Evolutionary conservation across 495 filamentous ascomycete genomes (phyloP), one percentile per base, ranked within the genome.

Genomic region (Astrocystis sublimbata): DNA sequence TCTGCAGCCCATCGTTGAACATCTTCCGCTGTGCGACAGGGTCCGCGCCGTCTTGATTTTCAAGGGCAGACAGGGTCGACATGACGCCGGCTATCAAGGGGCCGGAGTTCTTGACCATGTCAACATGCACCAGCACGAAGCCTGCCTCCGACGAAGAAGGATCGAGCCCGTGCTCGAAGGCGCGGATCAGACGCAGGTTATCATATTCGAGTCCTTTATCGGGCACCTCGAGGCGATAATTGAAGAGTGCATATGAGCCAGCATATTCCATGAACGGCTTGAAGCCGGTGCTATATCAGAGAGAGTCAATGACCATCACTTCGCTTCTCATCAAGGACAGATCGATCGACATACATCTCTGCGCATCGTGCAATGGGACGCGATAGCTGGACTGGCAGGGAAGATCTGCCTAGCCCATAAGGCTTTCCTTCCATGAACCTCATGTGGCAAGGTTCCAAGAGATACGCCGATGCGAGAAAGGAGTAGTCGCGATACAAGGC

Each of bases 231-330:
- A 94, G 80, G 23, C 83, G 83, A 73, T 94, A 96, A 79, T 97
- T 97, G 84, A 88, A 96, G 47, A 96, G 85, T 45, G 91, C 89
- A 75, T 96, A 96, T 2, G 89, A 89, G 23, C 91, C 92, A 12
- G 92, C 92, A 74, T 96, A 96, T 67, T 93, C 92, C 91, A 97
- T 93, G 81, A 96, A 97, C 6, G 92, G 91, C 70, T 89, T 89
- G 76, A 90, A 91, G 19, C 83, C 85, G 61, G 81, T 81, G 23
- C 83, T 87, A 60, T 49, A 7, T 33, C 41, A 40, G 31, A 40
- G 31, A 30, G 1, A 38, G 47, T 50, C 8, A 43, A 45, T 26
- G 13, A 42, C 9, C 15, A 13, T 21, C 41, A 3, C 12, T 46
- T 61, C 35, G 0, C 28, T 30, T 8, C 9, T 36, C 23, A 28